Percentiles rank a stretch among this genome's conserved stretches.
Conservation (phyloP, 1,284 basidiomycete species). For the Termitomyces sp. region DNA sequence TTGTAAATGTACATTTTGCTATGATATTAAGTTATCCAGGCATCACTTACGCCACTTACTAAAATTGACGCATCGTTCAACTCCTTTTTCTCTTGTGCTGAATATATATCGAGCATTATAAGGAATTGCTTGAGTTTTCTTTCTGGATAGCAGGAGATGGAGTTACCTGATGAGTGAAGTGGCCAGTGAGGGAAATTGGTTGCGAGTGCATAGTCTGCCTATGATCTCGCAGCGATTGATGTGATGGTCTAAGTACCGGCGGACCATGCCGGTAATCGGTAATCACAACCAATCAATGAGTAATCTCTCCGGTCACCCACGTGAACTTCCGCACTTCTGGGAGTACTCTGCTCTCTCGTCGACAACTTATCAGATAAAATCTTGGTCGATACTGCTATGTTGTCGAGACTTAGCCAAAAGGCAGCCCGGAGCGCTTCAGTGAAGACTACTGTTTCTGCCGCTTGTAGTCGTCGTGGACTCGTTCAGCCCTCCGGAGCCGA, state of each 20-base stretch:
- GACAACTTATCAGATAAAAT: conserved; percentile 16
- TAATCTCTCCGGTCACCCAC: neutral
- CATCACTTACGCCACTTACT: neutral
- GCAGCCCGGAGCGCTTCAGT: conserved; percentile 26
- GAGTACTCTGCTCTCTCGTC: neutral
- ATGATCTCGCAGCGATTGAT: too few species aligned
- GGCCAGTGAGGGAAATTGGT: too few species aligned
- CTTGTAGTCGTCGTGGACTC: conserved; percentile 38
- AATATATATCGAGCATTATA: neutral
- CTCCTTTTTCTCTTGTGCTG: neutral
- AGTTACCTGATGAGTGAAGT: too few species aligned
- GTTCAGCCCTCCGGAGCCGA: conserved; percentile 78
- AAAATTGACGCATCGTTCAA: conserved; percentile 1
- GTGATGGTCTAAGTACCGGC: too few species aligned
- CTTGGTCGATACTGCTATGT: conserved; percentile 36
- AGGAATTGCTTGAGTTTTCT: neutral
- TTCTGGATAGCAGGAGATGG: neutral
- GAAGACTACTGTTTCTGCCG: conserved; percentile 16
- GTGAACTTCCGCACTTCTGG: neutral
- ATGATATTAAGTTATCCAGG: neutral
- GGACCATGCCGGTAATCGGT: neutral
- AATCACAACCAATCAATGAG: neutral
- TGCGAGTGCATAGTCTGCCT: too few species aligned
- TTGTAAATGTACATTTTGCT: conserved; percentile 27
- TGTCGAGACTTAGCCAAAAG: conserved; percentile 47